A percentile compares a stretch with the other conserved stretches of the same genome.
Conservation (phyloP, 2,329 filamentous ascomycete genomes). For the Lojkania enalia region DNA sequence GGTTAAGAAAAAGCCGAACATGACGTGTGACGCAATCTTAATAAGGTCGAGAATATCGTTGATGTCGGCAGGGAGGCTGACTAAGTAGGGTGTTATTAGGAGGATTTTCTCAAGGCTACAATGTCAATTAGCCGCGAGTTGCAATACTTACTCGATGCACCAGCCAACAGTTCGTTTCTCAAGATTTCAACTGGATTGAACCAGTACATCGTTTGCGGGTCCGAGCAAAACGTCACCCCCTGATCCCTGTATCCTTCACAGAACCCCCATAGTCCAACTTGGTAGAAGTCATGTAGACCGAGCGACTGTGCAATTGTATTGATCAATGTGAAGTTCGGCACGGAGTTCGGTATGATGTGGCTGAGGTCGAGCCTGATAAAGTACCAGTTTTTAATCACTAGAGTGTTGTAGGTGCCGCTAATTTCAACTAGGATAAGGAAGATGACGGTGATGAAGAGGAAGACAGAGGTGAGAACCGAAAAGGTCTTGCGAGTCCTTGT, state of each 20-base stretch:
- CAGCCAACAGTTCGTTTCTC: slow-evolving; percentile 75
- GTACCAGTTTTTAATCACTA: slow-evolving; percentile 70
- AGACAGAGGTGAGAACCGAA: slow-evolving; percentile 65
- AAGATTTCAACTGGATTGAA: slow-evolving; percentile 89
- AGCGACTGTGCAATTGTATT: slow-evolving; percentile 86
- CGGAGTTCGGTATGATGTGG: slow-evolving; percentile 74
- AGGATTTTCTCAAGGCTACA: neutral
- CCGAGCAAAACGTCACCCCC: slow-evolving; percentile 76
- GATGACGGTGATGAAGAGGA: slow-evolving; percentile 73
- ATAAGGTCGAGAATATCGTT: slow-evolving; percentile 74
- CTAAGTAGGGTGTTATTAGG: slow-evolving; percentile 41
- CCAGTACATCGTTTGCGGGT: slow-evolving; percentile 74
- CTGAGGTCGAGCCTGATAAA: slow-evolving; percentile 84
- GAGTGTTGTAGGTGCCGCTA: slow-evolving; percentile 68
- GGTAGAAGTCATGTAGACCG: slow-evolving; percentile 92
- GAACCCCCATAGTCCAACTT: slow-evolving; percentile 88
- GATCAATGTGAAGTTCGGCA: slow-evolving; percentile 74
- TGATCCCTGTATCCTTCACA: slow-evolving; percentile 81
- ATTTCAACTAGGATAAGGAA: slow-evolving; percentile 82
- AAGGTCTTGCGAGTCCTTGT: slow-evolving; percentile 60
- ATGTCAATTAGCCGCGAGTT: neutral
- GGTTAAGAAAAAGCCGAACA: slow-evolving; percentile 86
- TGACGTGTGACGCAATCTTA: slow-evolving; percentile 73
- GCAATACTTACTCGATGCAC: slow-evolving; percentile 67
- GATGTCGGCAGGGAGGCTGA: slow-evolving; percentile 76